phyloP scores from a whole-genome alignment of 495 filamentous ascomycete species.

The Acidiella bohemica region DNA sequence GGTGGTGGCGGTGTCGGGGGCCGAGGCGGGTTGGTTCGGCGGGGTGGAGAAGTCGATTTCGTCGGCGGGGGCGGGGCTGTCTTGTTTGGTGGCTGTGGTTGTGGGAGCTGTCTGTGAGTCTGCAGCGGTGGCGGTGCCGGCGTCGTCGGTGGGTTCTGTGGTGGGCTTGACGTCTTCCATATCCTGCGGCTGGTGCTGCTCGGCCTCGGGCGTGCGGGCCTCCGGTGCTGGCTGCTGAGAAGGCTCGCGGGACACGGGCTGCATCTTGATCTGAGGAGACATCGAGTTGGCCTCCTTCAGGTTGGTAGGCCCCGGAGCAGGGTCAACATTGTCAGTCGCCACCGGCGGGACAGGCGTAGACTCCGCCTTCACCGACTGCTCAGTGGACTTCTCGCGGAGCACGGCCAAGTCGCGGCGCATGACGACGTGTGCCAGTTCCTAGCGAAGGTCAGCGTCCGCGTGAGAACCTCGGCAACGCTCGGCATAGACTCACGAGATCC shows the following conservation, averaged over 20 bases:
- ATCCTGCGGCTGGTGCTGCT: background rate
- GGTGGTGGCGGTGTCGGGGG: conserved; percentile 9
- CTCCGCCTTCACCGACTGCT: background rate
- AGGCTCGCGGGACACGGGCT: background rate
- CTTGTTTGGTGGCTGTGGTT: background rate
- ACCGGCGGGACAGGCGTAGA: background rate
- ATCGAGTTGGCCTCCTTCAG: background rate
- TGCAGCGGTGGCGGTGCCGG: background rate
- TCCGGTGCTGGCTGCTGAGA: background rate
- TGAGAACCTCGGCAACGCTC: background rate
- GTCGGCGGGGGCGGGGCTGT: background rate
- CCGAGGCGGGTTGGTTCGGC: background rate
- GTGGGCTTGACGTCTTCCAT: conserved; percentile 2
- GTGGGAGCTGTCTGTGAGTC: background rate
- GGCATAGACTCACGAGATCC: conserved; percentile 4
- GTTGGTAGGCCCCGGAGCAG: background rate
- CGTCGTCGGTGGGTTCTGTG: background rate
- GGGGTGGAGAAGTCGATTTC: background rate
- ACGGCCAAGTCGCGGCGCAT: conserved; percentile 17
- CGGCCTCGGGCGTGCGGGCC: background rate
- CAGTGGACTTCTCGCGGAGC: conserved; percentile 1
- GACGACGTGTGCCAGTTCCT: conserved; percentile 11
- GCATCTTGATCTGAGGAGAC: background rate
- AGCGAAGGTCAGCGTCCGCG: background rate
- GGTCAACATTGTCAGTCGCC: background rate